phyloP scores from a whole-genome alignment of 805 yeast genomes.

The Metschnikowia continentalis region DNA sequence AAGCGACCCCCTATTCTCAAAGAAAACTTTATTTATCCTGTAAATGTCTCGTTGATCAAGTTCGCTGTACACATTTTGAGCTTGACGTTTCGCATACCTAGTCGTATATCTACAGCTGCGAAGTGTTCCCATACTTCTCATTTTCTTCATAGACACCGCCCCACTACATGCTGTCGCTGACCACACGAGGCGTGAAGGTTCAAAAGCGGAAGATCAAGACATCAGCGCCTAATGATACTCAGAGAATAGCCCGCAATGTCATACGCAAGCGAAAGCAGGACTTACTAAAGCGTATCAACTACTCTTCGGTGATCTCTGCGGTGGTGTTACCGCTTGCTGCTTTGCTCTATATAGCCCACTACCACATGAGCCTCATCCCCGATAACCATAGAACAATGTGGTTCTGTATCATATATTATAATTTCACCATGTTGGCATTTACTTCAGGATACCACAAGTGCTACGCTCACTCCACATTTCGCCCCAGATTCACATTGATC shows the following conservation, averaged over 20 bases:
- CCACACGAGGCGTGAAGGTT: slow-evolving; percentile 18
- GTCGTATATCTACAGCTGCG: neutral
- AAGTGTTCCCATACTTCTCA: neutral
- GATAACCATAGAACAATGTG: slow-evolving; percentile 25
- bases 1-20: too few species aligned
- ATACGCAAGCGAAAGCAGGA: slow-evolving; percentile 34
- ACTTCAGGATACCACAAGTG: slow-evolving; percentile 42
- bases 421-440: slow-evolving; percentile 37
- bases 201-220: slow-evolving; percentile 23
- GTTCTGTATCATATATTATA: slow-evolving; percentile 30
- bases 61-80: neutral
- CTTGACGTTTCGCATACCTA: neutral
- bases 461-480: slow-evolving; percentile 39
- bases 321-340: slow-evolving; percentile 32
- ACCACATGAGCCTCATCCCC: slow-evolving; percentile 24
- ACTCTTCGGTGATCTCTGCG: slow-evolving; percentile 29
- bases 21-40: neutral
- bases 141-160: neutral
- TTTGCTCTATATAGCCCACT: slow-evolving; percentile 23
- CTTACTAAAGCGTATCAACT: slow-evolving; percentile 35
- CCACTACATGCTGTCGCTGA: slow-evolving; percentile 4
- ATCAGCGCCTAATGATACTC: slow-evolving; percentile 12
- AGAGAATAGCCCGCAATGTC: slow-evolving; percentile 26
- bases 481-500: slow-evolving; percentile 29
- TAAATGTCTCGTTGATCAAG: neutral